Conservation (phyloP, 2,329 filamentous ascomycete genomes). For the Penicillium psychrosexuale region DNA sequence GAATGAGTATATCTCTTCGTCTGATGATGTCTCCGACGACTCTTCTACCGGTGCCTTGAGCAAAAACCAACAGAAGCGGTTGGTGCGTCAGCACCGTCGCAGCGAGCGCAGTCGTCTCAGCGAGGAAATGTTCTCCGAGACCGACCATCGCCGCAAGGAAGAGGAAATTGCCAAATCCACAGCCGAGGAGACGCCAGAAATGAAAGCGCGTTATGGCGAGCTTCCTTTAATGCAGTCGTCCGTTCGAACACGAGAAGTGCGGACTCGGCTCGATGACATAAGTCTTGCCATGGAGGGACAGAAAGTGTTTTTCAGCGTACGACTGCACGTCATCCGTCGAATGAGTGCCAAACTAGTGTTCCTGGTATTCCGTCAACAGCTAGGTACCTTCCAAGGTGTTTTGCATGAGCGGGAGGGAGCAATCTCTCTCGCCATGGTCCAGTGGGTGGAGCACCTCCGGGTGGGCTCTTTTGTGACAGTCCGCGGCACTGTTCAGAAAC, state of each 20-base stretch:
- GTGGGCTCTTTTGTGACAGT: constrained; percentile 76
- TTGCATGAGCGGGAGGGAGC: constrained; percentile 60
- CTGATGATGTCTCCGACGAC: constrained; percentile 43
- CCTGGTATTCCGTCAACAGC: constrained; percentile 79
- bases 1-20: constrained; percentile 41
- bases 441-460: constrained; percentile 81
- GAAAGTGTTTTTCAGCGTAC: constrained; percentile 64
- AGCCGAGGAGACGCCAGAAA: constrained; percentile 56
- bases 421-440: constrained; percentile 71
- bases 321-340: constrained; percentile 74
- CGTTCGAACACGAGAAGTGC: constrained; percentile 48
- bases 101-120: constrained; percentile 42
- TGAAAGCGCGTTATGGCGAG: constrained; percentile 58
- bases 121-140: constrained; percentile 43
- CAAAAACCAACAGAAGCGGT: constrained; percentile 47
- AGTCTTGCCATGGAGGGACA: constrained; percentile 54
- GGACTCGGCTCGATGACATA: constrained; percentile 52
- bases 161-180: constrained; percentile 47
- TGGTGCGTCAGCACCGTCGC: constrained; percentile 41
- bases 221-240: constrained; percentile 58
- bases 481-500: constrained; percentile 67
- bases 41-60: constrained; percentile 37
- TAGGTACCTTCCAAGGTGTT: constrained; percentile 79
- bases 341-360: constrained; percentile 82
- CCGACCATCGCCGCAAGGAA: constrained; percentile 42